phyloP scores from a whole-genome alignment of 768 basidiomycete genomes.

The Hygrophoropsis aurantiaca region DNA sequence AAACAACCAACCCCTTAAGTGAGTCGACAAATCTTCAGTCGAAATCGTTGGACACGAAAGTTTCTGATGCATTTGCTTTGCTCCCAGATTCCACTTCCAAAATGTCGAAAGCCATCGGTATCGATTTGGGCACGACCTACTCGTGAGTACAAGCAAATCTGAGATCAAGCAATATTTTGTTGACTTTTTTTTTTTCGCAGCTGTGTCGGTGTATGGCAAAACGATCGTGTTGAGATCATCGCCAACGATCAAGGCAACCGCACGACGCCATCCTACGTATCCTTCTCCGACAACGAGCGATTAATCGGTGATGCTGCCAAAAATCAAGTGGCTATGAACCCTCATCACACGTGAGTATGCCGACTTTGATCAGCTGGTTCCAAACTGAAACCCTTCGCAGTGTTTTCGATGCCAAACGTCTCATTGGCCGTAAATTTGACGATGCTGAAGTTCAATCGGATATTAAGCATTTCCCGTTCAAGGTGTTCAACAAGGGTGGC shows the following conservation, averaged over 20 bases:
- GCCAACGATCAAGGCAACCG: conserved; percentile 95
- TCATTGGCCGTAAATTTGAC: conserved; percentile 90
- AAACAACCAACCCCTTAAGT: conserved; percentile 10
- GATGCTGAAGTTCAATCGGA: conserved; percentile 84
- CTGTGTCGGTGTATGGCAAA: conserved; percentile 99
- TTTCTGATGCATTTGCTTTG: conserved; percentile 8
- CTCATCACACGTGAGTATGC: conserved; percentile 71
- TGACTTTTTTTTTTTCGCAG: conserved; percentile 38
- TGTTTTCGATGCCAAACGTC: conserved; percentile 97
- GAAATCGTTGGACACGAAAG: background rate
- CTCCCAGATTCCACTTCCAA: conserved; percentile 10
- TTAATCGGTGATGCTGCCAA: conserved; percentile 99
- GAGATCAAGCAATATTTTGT: conserved; percentile 5
- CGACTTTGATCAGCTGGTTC: background rate
- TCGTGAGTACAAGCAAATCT: conserved; percentile 52
- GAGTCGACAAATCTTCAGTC: conserved; percentile 10
- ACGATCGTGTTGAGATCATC: conserved; percentile 99
- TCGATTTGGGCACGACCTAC: conserved; percentile 92
- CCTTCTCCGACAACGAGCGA: conserved; percentile 93
- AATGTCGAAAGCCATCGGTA: conserved; percentile 85
- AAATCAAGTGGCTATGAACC: conserved; percentile 99
- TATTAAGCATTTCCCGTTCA: conserved; percentile 94
- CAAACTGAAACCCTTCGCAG: conserved; percentile 36
- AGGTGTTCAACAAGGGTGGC: conserved; percentile 78
- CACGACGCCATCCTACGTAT: conserved; percentile 94